A percentile compares a stretch with the other conserved stretches of the same genome.
These are phyloP conservation scores for Stentor roeselii DNA, from an alignment of 73 alveolate genomes.

Conservation along the genomic window DNA sequence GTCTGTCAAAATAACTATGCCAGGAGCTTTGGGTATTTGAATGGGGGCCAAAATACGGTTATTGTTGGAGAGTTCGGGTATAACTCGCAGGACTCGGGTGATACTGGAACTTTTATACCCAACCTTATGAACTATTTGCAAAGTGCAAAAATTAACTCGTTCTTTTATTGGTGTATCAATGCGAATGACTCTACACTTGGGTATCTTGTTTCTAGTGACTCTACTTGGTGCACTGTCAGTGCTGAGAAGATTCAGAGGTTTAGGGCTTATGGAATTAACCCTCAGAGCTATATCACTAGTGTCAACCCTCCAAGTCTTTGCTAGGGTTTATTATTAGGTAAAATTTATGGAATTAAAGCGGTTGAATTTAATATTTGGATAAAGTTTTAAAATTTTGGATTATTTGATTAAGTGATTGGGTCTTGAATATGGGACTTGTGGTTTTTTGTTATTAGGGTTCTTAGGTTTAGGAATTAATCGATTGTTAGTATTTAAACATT, in stretches of 20 bases:
- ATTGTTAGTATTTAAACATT: too few species aligned
- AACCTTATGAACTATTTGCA: too few species aligned
- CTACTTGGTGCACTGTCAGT: neutral
- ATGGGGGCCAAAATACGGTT: neutral
- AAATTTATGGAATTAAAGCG: too few species aligned
- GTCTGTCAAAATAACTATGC: neutral
- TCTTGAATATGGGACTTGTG: too few species aligned
- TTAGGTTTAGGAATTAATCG: too few species aligned
- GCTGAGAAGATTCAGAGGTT: neutral
- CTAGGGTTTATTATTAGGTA: too few species aligned
- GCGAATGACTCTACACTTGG: neutral
- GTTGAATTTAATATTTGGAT: too few species aligned
- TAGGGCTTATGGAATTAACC: neutral
- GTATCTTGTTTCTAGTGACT: neutral
- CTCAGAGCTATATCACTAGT: neutral
- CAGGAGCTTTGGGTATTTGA: neutral
- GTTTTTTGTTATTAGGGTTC: too few species aligned
- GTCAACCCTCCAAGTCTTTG: neutral
- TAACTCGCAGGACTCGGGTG: neutral
- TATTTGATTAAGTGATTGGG: too few species aligned
- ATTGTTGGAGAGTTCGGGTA: slow-evolving; percentile 1
- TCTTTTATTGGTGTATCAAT: neutral
- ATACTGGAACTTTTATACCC: neutral
- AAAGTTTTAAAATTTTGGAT: too few species aligned
- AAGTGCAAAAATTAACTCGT: neutral